These are phyloP conservation scores for Polytrichum formosum DNA, from an alignment of 225 moss, liverwort and hornwort genomes.

Conservation along the genomic window DNA sequence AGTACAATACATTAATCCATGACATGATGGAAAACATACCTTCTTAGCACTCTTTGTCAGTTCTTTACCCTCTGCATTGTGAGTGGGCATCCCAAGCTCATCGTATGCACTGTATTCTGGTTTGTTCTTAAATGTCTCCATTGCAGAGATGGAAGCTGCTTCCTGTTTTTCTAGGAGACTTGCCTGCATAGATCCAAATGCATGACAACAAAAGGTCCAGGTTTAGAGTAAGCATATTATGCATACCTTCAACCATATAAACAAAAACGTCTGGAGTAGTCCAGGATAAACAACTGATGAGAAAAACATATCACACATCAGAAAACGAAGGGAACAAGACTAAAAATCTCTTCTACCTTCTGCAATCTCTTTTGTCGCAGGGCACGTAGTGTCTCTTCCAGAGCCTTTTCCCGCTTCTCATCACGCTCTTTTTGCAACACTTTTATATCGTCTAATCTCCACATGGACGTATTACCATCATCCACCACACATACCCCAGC, in stretches of 20 bases:
- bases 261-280: no score
- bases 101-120: constrained; percentile 64
- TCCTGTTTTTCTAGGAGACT: constrained; percentile 70
- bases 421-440: constrained; percentile 63
- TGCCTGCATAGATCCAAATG: constrained; percentile 28
- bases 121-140: constrained; percentile 45
- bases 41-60: constrained; percentile 59
- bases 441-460: constrained; percentile 75
- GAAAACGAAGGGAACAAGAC: not conserved
- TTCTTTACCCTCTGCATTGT: constrained; percentile 61
- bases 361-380: constrained; percentile 51
- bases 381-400: constrained; percentile 56
- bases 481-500: constrained; percentile 77
- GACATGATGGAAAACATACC: constrained; percentile 11
- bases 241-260: no score
- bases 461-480: constrained; percentile 47
- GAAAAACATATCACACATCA: not conserved
- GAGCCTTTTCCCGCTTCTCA: constrained; percentile 56
- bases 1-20: no score
- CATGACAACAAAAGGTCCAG: not conserved
- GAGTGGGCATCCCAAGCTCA: constrained; percentile 69
- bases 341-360: constrained; percentile 21
- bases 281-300: no score
- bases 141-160: constrained; percentile 46
- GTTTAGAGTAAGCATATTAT: no score